These are phyloP conservation scores for Cucumis cinereus DNA, from an alignment of 306 rosid species.

Conservation along the genomic window DNA sequence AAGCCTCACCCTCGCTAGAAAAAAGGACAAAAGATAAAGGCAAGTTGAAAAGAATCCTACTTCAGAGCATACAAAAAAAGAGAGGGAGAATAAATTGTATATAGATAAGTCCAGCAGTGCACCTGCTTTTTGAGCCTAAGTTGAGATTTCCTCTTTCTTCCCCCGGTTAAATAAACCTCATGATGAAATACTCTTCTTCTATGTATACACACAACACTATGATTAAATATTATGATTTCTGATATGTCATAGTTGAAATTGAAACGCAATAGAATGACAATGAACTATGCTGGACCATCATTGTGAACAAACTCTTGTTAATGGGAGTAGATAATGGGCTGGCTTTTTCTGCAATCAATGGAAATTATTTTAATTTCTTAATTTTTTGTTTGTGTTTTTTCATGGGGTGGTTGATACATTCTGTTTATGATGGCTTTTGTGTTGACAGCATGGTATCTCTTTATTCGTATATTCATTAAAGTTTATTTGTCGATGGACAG, in stretches of 20 bases:
- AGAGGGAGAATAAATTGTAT: neutral
- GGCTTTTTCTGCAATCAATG: neutral
- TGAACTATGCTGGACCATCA: neutral
- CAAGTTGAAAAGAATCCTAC: neutral
- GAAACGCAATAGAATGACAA: neutral
- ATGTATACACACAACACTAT: neutral
- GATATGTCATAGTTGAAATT: neutral
- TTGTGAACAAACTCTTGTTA: neutral
- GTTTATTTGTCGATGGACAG: neutral
- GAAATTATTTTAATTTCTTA: neutral
- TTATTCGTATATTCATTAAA: neutral
- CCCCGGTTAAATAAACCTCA: neutral
- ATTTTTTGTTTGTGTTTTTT: neutral
- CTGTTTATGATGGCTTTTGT: neutral
- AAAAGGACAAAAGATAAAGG: neutral
- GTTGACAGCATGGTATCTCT: neutral
- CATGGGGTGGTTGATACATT: neutral
- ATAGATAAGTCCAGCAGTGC: neutral
- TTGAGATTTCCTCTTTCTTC: neutral
- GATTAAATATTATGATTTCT: neutral
- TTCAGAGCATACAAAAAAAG: neutral
- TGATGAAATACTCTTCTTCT: neutral
- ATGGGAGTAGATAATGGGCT: neutral
- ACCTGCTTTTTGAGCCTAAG: neutral
- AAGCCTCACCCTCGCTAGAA: neutral